Conservation (phyloP, 106 monocot species). For the Platanthera guangdongensis region DNA sequence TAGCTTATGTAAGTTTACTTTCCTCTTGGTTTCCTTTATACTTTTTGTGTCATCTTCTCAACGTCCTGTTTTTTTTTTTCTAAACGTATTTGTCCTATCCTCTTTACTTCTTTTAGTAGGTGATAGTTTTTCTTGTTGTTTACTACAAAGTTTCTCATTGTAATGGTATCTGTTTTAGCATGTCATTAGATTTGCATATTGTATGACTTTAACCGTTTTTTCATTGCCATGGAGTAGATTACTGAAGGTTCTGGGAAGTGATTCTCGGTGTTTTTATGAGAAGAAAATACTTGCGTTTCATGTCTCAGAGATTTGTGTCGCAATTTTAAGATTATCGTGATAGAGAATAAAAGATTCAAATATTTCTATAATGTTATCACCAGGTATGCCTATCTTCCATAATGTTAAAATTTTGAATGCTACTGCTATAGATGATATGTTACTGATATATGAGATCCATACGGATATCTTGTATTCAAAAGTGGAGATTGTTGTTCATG, state of each 20-base stretch:
- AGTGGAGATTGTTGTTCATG: neutral
- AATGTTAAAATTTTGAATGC: neutral
- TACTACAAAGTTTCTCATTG: neutral
- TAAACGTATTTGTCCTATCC: neutral
- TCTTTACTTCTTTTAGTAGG: neutral
- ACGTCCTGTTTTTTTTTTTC: neutral
- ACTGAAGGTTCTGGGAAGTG: no score
- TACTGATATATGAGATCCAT: neutral
- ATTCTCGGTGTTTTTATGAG: neutral
- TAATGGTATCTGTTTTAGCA: neutral
- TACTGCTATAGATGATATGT: neutral
- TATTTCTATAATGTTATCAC: no score
- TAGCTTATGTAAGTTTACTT: neutral
- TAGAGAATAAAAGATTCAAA: neutral
- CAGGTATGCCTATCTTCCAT: neutral
- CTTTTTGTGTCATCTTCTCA: neutral
- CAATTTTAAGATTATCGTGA: neutral
- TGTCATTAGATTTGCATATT: neutral
- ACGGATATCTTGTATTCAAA: neutral
- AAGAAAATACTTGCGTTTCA: neutral
- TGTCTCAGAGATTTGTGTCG: neutral
- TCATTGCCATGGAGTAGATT: neutral
- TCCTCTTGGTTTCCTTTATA: no score
- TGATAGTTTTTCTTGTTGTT: neutral
- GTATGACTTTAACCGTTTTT: neutral